These are phyloP conservation scores for Melampsora occidentalis DNA, from an alignment of 1,284 basidiomycete genomes.

Conservation along the genomic window DNA sequence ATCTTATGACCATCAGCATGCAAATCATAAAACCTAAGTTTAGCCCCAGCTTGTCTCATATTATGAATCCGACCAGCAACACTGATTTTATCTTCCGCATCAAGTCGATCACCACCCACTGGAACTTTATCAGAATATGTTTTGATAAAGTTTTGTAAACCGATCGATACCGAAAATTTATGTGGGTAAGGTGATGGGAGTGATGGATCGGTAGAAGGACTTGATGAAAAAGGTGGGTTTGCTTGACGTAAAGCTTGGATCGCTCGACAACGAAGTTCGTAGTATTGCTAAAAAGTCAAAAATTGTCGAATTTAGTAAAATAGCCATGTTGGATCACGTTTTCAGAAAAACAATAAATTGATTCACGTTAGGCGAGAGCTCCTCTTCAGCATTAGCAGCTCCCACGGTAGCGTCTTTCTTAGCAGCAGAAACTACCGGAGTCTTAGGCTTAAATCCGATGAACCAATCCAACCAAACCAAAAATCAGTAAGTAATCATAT, in stretches of 20 bases:
- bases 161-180: conserved; percentile 88
- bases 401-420: conserved; percentile 46
- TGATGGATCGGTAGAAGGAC: conserved; percentile 62
- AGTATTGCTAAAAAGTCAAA: conserved; percentile 70
- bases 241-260: conserved; percentile 72
- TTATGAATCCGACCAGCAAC: conserved; percentile 89
- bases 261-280: conserved; percentile 82
- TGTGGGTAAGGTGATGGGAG: conserved; percentile 92
- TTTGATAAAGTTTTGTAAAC: conserved; percentile 73
- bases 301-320: neutral
- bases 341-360: neutral
- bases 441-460: conserved; percentile 47
- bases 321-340: neutral
- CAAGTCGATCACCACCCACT: conserved; percentile 37
- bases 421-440: conserved; percentile 54
- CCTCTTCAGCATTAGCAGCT: conserved; percentile 62
- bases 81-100: conserved; percentile 53
- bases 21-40: conserved; percentile 92
- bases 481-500: neutral
- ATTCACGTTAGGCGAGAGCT: conserved; percentile 68
- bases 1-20: conserved; percentile 89
- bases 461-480: neutral
- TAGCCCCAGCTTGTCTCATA: conserved; percentile 76
- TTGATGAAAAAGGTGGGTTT: conserved; percentile 47
- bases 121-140: conserved; percentile 59